Conservation (phyloP, 768 basidiomycete genomes). For the Nevesoporus exiguus region DNA sequence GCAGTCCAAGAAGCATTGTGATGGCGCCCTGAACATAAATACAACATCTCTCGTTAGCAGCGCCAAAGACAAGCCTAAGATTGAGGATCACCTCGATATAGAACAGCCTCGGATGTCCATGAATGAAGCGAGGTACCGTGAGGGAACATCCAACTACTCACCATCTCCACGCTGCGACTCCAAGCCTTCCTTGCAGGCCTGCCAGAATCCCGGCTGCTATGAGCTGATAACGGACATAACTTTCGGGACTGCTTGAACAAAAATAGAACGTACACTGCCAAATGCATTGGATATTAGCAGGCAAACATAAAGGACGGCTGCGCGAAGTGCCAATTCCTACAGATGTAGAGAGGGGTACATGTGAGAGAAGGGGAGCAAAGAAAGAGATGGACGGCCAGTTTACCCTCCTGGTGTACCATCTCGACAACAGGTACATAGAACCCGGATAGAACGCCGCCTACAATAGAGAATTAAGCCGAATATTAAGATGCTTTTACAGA, state of each 20-base stretch:
- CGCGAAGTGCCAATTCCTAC: neutral
- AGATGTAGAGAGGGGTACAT: neutral
- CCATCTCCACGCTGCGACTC: neutral
- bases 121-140: neutral
- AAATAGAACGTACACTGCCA: neutral
- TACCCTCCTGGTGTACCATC: neutral
- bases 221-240: neutral
- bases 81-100: neutral
- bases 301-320: neutral
- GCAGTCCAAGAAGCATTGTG: neutral
- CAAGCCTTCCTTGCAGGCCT: neutral
- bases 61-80: neutral
- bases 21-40: neutral
- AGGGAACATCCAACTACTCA: neutral
- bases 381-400: neutral
- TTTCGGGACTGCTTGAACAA: neutral
- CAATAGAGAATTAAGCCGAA: neutral
- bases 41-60: neutral
- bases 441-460: neutral
- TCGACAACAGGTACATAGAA: neutral
- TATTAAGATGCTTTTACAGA: neutral
- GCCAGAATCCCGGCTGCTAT: neutral
- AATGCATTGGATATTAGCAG: neutral
- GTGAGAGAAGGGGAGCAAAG: neutral
- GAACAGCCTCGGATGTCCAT: neutral